Evolutionary conservation across 1,284 basidiomycete species (phyloP), one percentile per base, ranked within the genome.

Genomic region (Marasmius sp.): DNA sequence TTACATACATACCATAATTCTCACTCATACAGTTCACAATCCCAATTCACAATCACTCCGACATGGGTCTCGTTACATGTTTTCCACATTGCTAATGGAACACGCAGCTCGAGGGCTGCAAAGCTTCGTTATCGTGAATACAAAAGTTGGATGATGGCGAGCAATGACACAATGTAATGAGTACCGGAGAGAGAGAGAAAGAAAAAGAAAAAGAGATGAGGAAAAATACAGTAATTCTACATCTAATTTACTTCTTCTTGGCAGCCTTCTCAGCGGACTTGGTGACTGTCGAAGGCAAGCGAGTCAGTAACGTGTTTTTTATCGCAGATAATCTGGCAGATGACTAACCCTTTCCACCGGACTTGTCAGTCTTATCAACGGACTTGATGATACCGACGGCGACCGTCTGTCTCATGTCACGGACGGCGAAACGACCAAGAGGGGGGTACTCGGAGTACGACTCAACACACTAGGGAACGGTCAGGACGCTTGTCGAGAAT

Each of bases 381-480:
- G 88, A 87, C 84, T 97, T 96, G 87, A 97, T 96, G 82, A 97
- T 93, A 82, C 95, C 95, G 75, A 97, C 95, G 67, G 95, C 95
- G 68, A 97, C 95, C 68, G 95, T 97, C 84, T 96, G 93, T 80
- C 95, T 92, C 93, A 98, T 97, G 85, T 96, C 94, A 88, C 94
- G 93, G 75, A 96, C 94, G 72, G 93, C 93, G 84, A 98, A 99
- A 81, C 97, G 97, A 84, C 97, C 97, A 68, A 99, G 92, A 81
- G 97, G 97, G 71, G 97, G 97, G 86, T 98, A 99, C 80, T 95
- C 93, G 75, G 91, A 89, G 91, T 98, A 98, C 60, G 92, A 87
- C 87, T 98, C 96, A 72, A 98, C 95, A 84, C 94, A 96, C 80
- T 68, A 52, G 27, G 7, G 22, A 16, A 58, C 37, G 34, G 6